Conservation (phyloP, 192 early-diverging fungal species). For the Gigaspora rosea region DNA sequence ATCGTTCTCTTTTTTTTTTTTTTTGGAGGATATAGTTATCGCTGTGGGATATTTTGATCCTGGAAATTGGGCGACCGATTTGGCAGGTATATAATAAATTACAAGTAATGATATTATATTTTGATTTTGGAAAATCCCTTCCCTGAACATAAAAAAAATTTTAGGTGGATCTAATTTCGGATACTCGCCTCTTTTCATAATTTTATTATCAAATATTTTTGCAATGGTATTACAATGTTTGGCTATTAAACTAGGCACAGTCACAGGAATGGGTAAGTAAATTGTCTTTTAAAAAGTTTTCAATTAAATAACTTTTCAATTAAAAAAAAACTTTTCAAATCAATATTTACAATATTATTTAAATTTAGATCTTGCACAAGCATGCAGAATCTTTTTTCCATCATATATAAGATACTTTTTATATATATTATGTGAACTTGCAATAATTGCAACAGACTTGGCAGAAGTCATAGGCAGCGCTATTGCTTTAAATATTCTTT, state of each 20-base stretch:
- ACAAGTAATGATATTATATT: not conserved
- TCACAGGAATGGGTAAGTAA: constrained; percentile 60
- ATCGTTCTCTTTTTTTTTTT: not conserved
- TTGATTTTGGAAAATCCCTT: not conserved
- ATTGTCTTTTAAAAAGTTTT: not conserved
- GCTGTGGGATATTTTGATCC: constrained; percentile 79
- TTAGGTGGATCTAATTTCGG: constrained; percentile 73
- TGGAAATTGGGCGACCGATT: constrained; percentile 86
- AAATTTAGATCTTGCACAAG: constrained; percentile 64
- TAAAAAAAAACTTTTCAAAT: no score
- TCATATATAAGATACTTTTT: constrained; percentile 61
- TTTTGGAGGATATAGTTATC: constrained; percentile 35
- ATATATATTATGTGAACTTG: constrained; percentile 72
- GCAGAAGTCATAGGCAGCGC: constrained; percentile 87
- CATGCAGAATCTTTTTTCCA: constrained; percentile 64
- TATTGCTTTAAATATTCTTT: constrained; percentile 77
- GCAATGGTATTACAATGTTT: constrained; percentile 78
- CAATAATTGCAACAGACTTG: constrained; percentile 81
- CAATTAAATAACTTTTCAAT: not conserved
- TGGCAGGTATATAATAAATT: constrained; percentile 46
- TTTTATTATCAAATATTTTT: constrained; percentile 73
- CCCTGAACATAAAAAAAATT: not conserved
- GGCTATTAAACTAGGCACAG: constrained; percentile 74
- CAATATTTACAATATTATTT: not conserved
- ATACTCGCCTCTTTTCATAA: constrained; percentile 72